A percentile compares a stretch with the other conserved stretches of the same genome.
Conservation (phyloP, 177 flowering plant species). For the Vitis hybrid region DNA sequence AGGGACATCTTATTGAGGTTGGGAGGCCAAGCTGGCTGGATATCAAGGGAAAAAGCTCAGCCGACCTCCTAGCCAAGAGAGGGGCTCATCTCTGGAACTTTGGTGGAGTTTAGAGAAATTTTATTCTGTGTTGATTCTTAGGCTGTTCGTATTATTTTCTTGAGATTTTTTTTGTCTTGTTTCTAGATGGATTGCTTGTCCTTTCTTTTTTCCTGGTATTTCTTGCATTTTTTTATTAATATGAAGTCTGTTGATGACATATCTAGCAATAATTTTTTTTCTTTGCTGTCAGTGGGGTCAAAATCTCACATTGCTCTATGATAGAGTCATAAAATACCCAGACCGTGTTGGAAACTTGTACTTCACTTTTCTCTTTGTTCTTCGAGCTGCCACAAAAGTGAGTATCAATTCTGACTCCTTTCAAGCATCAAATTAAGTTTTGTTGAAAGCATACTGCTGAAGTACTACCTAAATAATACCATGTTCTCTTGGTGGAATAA, state of each 20-base stretch:
- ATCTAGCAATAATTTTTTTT: not conserved
- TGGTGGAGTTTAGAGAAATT: too few relatives aligned
- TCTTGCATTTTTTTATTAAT: not conserved
- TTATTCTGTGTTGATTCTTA: too few relatives aligned
- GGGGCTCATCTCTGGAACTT: too few relatives aligned
- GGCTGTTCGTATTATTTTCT: too few relatives aligned
- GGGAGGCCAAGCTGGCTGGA: too few relatives aligned
- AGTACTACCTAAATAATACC: not conserved
- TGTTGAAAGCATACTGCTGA: not conserved
- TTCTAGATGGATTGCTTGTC: not conserved
- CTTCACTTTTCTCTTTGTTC: slow-evolving; percentile 93
- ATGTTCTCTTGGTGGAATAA: not conserved
- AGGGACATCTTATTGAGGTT: too few relatives aligned
- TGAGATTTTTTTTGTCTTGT: too few relatives aligned
- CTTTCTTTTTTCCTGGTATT: not conserved
- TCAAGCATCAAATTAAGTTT: slow-evolving; percentile 1
- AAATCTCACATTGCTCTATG: slow-evolving; percentile 71
- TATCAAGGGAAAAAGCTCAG: too few relatives aligned
- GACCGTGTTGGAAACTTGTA: slow-evolving; percentile 90
- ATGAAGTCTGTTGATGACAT: not conserved
- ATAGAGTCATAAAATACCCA: slow-evolving; percentile 80
- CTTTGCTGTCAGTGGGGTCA: slow-evolving; percentile 77
- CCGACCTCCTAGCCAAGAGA: too few relatives aligned
- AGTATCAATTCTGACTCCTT: slow-evolving; percentile 15
- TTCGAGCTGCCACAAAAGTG: slow-evolving; percentile 95